Percentiles rank a stretch among this genome's conserved stretches.
These are phyloP conservation scores for Aphanomyces euteiches DNA, from an alignment of 352 stramenopile genomes.

Conservation along the genomic window DNA sequence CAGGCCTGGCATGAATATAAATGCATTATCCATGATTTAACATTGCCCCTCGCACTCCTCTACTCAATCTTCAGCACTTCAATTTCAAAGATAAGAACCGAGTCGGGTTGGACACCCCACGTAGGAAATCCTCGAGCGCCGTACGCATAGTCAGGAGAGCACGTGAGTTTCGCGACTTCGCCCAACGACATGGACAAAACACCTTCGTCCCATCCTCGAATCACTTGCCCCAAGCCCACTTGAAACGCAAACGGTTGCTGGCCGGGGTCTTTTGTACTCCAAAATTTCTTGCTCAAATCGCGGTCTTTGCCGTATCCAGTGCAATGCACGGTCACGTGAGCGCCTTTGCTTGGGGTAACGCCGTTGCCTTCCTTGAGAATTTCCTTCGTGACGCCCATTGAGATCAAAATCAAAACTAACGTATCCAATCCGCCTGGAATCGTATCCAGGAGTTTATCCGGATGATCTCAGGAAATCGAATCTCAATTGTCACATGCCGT, in stretches of 20 bases:
- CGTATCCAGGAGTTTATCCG: too few species aligned
- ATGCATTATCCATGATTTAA: constrained; percentile 5
- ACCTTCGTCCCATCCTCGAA: constrained; percentile 94
- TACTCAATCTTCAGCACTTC: constrained; percentile 83
- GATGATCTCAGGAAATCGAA: too few species aligned
- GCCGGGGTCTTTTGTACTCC: constrained; percentile 94
- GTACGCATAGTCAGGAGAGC: constrained; percentile 94
- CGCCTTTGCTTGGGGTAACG: constrained; percentile 49
- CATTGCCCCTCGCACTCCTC: constrained; percentile 22
- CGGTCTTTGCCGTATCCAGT: constrained; percentile 75
- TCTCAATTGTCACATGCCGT: too few species aligned
- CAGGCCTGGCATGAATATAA: too few species aligned
- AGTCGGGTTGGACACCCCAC: constrained; percentile 94
- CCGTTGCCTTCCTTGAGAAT: constrained; percentile 54
- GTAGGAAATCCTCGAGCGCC: constrained; percentile 87
- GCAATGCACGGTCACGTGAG: constrained; percentile 76
- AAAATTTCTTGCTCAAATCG: constrained; percentile 88
- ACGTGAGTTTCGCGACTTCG: constrained; percentile 89
- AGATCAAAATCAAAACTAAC: too few species aligned
- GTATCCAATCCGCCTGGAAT: too few species aligned
- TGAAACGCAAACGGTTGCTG: constrained; percentile 92
- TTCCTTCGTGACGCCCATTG: constrained; percentile 67
- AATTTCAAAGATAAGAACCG: constrained; percentile 89
- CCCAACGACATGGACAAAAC: constrained; percentile 84
- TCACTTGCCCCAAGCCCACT: constrained; percentile 91